phyloP scores from a whole-genome alignment of 2,329 filamentous ascomycete genomes.

The Gliomastix tumulicola region DNA sequence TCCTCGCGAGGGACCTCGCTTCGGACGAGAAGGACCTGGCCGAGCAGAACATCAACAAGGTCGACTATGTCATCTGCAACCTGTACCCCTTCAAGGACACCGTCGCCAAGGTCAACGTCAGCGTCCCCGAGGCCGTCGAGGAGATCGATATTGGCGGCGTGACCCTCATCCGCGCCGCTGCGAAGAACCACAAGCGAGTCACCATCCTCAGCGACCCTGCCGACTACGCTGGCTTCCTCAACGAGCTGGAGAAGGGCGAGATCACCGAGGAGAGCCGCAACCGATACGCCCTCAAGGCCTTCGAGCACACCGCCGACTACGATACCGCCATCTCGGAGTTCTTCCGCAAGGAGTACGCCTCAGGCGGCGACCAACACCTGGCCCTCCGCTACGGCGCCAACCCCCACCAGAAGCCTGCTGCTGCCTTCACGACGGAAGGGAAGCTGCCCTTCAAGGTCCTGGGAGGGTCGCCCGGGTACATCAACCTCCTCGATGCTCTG shows the following conservation, averaged over 20 bases:
- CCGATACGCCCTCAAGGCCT: slow-evolving; percentile 90
- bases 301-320: slow-evolving; percentile 97
- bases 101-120: slow-evolving; percentile 93
- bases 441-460: slow-evolving; percentile 93
- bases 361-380: slow-evolving; percentile 74
- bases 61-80: slow-evolving; percentile 96
- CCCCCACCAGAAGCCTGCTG: slow-evolving; percentile 95
- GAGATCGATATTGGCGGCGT: slow-evolving; percentile 99
- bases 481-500: slow-evolving; percentile 92
- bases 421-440: slow-evolving; percentile 68
- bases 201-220: slow-evolving; percentile 91
- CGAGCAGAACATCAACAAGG: slow-evolving; percentile 90
- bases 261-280: slow-evolving; percentile 81
- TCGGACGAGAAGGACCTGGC: slow-evolving; percentile 96
- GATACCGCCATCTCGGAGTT: slow-evolving; percentile 91
- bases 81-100: slow-evolving; percentile 99
- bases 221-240: slow-evolving; percentile 91
- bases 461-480: slow-evolving; percentile 84
- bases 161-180: slow-evolving; percentile 89
- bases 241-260: slow-evolving; percentile 81
- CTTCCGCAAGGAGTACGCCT: slow-evolving; percentile 95
- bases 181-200: slow-evolving; percentile 95
- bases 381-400: slow-evolving; percentile 92
- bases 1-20: slow-evolving; percentile 87
- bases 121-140: slow-evolving; percentile 92